These are phyloP conservation scores for Pleurotus salmoneostramineus DNA, from an alignment of 768 basidiomycete genomes.

Conservation along the genomic window DNA sequence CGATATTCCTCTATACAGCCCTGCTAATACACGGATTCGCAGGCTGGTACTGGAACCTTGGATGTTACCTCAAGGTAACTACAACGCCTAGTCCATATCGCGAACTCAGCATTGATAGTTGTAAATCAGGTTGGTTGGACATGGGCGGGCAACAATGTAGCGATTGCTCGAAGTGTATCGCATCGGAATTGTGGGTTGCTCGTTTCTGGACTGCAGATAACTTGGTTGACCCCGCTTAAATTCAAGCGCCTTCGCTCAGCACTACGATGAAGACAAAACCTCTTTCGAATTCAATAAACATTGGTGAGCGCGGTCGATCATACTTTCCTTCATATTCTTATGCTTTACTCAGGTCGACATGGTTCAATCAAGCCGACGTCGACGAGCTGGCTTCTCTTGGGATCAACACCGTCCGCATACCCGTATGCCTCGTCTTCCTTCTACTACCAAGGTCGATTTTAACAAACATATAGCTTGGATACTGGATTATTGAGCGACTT, in stretches of 20 bases:
- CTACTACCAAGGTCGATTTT: neutral
- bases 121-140: constrained; percentile 53
- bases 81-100: too few species aligned
- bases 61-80: constrained; percentile 70
- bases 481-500: constrained; percentile 76
- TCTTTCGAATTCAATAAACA: constrained; percentile 58
- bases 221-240: neutral
- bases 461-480: constrained; percentile 55
- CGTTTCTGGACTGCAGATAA: neutral
- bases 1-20: neutral
- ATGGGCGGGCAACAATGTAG: constrained; percentile 70
- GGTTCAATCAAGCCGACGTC: constrained; percentile 69
- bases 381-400: constrained; percentile 45
- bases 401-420: constrained; percentile 76
- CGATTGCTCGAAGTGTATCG: constrained; percentile 62
- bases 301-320: constrained; percentile 37
- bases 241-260: constrained; percentile 55
- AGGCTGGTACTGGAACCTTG: constrained; percentile 80
- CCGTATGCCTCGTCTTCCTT: constrained; percentile 37
- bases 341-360: constrained; percentile 47
- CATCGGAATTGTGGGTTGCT: constrained; percentile 56
- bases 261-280: constrained; percentile 49
- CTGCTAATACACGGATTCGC: constrained; percentile 1
- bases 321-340: neutral
- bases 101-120: neutral